Percentiles rank a stretch among this genome's conserved stretches.
phyloP scores from a whole-genome alignment of 768 basidiomycete genomes.

The Mycena rebaudengoi region DNA sequence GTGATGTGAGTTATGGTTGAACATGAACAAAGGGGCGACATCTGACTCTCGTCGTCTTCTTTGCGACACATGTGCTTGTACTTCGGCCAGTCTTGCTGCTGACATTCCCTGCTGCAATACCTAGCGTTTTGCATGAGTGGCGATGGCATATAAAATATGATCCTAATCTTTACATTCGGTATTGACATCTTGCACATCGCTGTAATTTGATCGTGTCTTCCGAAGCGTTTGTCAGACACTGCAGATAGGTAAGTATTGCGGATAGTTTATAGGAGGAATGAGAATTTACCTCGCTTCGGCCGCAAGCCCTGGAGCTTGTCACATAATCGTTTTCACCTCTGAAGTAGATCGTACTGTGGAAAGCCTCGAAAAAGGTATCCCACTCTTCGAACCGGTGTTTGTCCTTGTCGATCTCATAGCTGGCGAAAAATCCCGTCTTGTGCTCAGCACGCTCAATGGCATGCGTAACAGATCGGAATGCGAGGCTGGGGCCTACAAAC shows the following conservation, averaged over 20 bases:
- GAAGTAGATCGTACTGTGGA: not conserved
- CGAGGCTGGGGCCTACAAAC: slow-evolving; percentile 4
- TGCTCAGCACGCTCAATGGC: slow-evolving; percentile 12
- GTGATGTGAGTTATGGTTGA: not conserved
- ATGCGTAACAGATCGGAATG: slow-evolving; percentile 22
- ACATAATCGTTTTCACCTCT: slow-evolving; percentile 2
- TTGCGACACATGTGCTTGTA: slow-evolving; percentile 9
- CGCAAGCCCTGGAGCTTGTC: not conserved
- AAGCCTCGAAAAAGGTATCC: slow-evolving; percentile 12
- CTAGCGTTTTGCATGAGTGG: not conserved
- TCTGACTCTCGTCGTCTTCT: not conserved
- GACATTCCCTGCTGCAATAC: slow-evolving; percentile 21
- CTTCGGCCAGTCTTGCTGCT: slow-evolving; percentile 13
- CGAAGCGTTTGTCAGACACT: slow-evolving; percentile 5
- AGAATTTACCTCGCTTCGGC: not conserved
- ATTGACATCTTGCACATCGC: slow-evolving; percentile 15
- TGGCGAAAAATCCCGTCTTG: slow-evolving; percentile 7
- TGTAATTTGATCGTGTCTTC: slow-evolving; percentile 9
- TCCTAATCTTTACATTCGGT: not conserved
- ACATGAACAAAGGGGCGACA: not conserved
- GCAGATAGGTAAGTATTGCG: not conserved
- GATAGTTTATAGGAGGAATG: not conserved
- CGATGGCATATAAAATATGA: too few species aligned
- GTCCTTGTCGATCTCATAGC: not conserved
- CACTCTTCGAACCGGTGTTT: slow-evolving; percentile 10